Evolutionary conservation across 169 alveolate species (phyloP).

Genomic region (Perkinsus chesapeaki): DNA sequence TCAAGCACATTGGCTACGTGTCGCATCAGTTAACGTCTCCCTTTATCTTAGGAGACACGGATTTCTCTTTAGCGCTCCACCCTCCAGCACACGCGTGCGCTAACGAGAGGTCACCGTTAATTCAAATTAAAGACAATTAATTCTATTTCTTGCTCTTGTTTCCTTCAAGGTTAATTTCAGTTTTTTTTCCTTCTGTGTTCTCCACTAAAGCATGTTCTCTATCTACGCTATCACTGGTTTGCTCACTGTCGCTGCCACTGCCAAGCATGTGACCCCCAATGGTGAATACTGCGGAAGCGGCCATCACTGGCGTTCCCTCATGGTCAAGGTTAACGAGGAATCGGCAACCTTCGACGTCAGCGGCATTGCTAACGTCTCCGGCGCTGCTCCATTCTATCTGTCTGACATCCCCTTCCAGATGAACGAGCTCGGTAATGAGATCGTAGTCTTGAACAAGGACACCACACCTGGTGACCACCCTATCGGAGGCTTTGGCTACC

Average conservation of each 20-base stretch:
- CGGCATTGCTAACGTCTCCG: not conserved
- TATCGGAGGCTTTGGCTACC: not conserved
- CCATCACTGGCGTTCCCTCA: not conserved
- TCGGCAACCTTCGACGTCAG: not conserved
- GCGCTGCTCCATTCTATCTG: not conserved
- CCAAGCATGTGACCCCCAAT: not conserved
- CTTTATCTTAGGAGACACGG: too few species aligned
- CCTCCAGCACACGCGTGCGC: too few species aligned
- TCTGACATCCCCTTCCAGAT: not conserved
- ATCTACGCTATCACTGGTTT: not conserved
- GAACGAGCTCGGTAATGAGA: not conserved
- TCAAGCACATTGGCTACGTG: too few species aligned
- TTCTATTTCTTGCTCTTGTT: too few species aligned
- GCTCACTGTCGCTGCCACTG: not conserved
- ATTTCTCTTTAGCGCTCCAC: too few species aligned
- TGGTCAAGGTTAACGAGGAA: not conserved
- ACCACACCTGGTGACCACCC: not conserved
- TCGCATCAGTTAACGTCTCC: too few species aligned
- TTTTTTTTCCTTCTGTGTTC: too few species aligned
- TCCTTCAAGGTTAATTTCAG: too few species aligned
- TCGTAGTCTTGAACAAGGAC: not conserved
- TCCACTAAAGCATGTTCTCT: not conserved
- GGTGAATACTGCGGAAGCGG: not conserved
- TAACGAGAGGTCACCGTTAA: too few species aligned
- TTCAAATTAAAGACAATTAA: too few species aligned